Conservation (phyloP, 805 yeast species). For the Pichia scutulata region DNA sequence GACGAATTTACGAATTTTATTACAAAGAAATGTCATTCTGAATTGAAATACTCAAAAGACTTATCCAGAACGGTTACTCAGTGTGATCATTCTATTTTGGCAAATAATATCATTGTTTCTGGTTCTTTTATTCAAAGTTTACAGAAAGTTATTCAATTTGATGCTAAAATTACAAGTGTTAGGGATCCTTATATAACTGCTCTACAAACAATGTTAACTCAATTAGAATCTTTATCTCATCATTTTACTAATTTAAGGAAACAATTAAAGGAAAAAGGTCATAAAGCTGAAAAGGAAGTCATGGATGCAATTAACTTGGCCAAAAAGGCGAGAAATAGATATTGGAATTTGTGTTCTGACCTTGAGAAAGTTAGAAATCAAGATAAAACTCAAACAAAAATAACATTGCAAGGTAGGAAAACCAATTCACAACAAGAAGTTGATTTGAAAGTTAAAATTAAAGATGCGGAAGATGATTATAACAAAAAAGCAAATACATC, state of each 20-base stretch:
- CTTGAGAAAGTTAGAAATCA: conserved; percentile 67
- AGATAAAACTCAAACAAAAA: conserved; percentile 79
- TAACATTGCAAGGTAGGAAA: conserved; percentile 71
- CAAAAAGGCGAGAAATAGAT: conserved; percentile 78
- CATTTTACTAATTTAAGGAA: conserved; percentile 71
- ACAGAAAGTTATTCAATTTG: conserved; percentile 64
- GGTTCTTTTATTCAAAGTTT: conserved; percentile 56
- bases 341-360: conserved; percentile 76
- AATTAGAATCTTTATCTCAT: conserved; percentile 60
- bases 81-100: conserved; percentile 21
- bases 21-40: conserved; percentile 68
- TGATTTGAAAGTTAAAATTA: conserved; percentile 73
- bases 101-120: conserved; percentile 33
- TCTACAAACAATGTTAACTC: conserved; percentile 78
- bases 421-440: conserved; percentile 87
- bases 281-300: conserved; percentile 76
- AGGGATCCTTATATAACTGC: conserved; percentile 73
- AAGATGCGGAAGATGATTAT: conserved; percentile 80
- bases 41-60: conserved; percentile 71
- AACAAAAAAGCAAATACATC: conserved; percentile 67
- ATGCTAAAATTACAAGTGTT: conserved; percentile 63
- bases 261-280: conserved; percentile 70
- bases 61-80: conserved; percentile 61
- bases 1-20: conserved; percentile 79
- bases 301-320: conserved; percentile 74